phyloP scores from a whole-genome alignment of 176 grass and related monocot genomes.

The Avena atlantica region DNA sequence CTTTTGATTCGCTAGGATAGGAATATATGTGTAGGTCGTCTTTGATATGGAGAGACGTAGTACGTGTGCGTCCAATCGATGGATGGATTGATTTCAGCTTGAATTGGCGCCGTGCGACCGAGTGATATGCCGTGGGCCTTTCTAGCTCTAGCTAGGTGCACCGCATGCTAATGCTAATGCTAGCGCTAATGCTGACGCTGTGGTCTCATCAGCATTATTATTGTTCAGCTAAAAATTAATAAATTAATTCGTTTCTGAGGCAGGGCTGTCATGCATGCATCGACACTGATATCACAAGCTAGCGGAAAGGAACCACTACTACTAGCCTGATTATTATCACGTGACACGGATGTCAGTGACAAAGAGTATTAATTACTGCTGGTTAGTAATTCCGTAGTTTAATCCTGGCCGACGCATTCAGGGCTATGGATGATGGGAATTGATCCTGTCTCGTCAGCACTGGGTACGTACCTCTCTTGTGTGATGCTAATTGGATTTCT shows the following conservation, averaged over 20 bases:
- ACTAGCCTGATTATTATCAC: neutral
- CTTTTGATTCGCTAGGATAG: neutral
- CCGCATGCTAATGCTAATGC: slow-evolving; percentile 2
- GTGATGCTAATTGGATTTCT: slow-evolving; percentile 44
- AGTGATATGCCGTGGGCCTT: slow-evolving; percentile 47
- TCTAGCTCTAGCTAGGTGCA: slow-evolving; percentile 48
- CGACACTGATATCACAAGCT: neutral
- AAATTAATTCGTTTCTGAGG: neutral
- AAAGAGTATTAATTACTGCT: neutral
- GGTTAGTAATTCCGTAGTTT: neutral
- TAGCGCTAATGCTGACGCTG: slow-evolving; percentile 7
- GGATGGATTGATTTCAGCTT: slow-evolving; percentile 13
- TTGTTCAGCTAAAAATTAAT: no score
- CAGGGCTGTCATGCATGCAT: neutral
- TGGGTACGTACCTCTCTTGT: slow-evolving; percentile 30
- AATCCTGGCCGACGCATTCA: neutral
- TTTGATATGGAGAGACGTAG: neutral
- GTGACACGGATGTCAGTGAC: neutral
- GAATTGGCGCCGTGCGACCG: neutral
- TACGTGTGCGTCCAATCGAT: neutral
- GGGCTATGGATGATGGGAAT: slow-evolving; percentile 33
- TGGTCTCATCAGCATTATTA: neutral
- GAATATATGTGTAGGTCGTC: slow-evolving; percentile 15
- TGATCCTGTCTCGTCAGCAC: slow-evolving; percentile 1
- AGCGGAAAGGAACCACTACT: neutral